These are phyloP conservation scores for Vigna nakashimae DNA, from an alignment of 306 rosid genomes.

Conservation along the genomic window DNA sequence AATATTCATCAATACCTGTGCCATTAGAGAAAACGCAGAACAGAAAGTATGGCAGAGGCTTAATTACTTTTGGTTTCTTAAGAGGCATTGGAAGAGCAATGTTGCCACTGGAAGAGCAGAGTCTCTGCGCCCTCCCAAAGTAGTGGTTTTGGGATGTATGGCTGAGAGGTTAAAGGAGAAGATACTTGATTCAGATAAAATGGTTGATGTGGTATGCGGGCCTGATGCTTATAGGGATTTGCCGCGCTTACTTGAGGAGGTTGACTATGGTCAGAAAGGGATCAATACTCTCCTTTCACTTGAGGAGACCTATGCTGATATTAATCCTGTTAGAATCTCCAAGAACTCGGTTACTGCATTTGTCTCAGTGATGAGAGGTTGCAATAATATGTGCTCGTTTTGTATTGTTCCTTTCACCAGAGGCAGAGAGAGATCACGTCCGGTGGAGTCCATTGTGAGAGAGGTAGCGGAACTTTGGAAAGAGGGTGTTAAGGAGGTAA, in stretches of 20 bases:
- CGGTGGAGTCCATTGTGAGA: conserved; percentile 87
- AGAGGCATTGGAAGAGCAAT: conserved; percentile 92
- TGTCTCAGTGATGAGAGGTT: conserved; percentile 96
- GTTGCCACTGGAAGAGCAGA: conserved; percentile 78
- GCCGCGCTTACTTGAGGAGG: conserved; percentile 85
- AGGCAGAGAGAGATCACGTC: conserved; percentile 94
- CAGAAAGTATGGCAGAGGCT: conserved; percentile 99
- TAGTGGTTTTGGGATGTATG: conserved; percentile 98
- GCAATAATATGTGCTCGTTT: conserved; percentile 98
- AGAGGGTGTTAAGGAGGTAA: conserved; percentile 95
- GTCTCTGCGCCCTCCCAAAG: conserved; percentile 81
- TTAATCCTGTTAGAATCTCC: conserved; percentile 87
- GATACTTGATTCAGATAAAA: conserved; percentile 91
- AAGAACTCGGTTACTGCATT: conserved; percentile 85
- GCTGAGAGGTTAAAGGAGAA: conserved; percentile 97
- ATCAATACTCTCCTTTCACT: conserved; percentile 95
- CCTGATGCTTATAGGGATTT: conserved; percentile 97
- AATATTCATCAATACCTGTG: conserved; percentile 95
- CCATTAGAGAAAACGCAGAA: conserved; percentile 97
- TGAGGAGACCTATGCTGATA: conserved; percentile 97
- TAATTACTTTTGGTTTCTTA: conserved; percentile 98
- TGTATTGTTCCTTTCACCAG: conserved; percentile 96
- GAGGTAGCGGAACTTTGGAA: conserved; percentile 93
- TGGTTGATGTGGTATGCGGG: conserved; percentile 98
- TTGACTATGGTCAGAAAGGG: conserved; percentile 92